Percentiles rank a stretch among this genome's conserved stretches.
Evolutionary conservation across 1,139 yeast species (phyloP).

Genomic region (Nadsonia commutata): DNA sequence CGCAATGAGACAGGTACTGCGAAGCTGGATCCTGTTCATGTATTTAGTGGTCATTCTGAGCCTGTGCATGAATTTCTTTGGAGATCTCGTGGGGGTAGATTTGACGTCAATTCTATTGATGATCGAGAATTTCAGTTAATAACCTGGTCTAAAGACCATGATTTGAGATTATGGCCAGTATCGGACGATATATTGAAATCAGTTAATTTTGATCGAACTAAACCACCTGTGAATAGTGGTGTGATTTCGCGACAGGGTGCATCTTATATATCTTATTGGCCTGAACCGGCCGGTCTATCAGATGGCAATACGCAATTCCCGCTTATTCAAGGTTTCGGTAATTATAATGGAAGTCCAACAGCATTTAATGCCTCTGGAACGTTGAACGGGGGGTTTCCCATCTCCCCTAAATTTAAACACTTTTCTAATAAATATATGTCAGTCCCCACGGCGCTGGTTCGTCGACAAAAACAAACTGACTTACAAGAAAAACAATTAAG

Average conservation of each 20-base stretch:
- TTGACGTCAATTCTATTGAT: slow-evolving; percentile 32
- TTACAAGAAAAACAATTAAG: slow-evolving; percentile 42
- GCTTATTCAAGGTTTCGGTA: slow-evolving; percentile 4
- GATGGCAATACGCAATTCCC: slow-evolving; percentile 3
- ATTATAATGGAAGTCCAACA: slow-evolving; percentile 6
- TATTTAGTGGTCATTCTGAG: slow-evolving; percentile 70
- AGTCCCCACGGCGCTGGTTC: slow-evolving; percentile 1
- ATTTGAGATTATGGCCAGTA: slow-evolving; percentile 71
- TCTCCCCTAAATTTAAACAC: slow-evolving; percentile 6
- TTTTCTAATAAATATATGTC: slow-evolving; percentile 8
- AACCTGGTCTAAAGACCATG: slow-evolving; percentile 88
- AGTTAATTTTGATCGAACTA: slow-evolving; percentile 37
- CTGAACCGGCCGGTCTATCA: slow-evolving; percentile 28
- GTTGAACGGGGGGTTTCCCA: slow-evolving; percentile 3
- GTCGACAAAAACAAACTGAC: slow-evolving; percentile 5
- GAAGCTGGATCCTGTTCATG: slow-evolving; percentile 37
- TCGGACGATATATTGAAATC: slow-evolving; percentile 42
- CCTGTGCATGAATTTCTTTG: slow-evolving; percentile 80
- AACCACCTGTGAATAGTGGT: slow-evolving; percentile 23
- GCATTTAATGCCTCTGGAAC: slow-evolving; percentile 3
- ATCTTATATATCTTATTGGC: slow-evolving; percentile 34
- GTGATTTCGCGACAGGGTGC: slow-evolving; percentile 25
- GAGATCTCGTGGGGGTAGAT: slow-evolving; percentile 43
- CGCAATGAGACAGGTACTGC: slow-evolving; percentile 17
- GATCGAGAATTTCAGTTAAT: slow-evolving; percentile 80